Conservation (phyloP, 331 rosid species). For the Acacia pycnantha region DNA sequence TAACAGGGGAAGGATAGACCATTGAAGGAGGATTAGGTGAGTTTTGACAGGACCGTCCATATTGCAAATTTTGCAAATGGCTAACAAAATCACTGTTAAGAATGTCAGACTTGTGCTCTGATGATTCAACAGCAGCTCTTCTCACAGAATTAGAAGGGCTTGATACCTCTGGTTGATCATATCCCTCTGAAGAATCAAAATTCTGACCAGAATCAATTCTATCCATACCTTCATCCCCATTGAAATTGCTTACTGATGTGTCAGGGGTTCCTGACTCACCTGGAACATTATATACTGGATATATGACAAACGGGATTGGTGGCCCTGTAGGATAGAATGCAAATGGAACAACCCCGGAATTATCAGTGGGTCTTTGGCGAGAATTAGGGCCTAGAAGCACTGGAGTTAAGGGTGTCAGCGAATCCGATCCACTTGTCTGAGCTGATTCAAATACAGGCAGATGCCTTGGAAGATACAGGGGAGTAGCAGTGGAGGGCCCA, state of each 20-base stretch:
- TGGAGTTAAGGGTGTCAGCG: slow-evolving; percentile 60
- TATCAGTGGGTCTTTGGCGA: slow-evolving; percentile 63
- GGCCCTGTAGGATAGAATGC: slow-evolving; percentile 95
- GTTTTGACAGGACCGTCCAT: slow-evolving; percentile 74
- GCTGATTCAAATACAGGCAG: slow-evolving; percentile 70
- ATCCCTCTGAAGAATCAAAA: slow-evolving; percentile 63
- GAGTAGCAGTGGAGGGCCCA: slow-evolving; percentile 41
- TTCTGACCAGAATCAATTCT: slow-evolving; percentile 64
- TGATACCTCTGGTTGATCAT: slow-evolving; percentile 52
- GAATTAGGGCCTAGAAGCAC: slow-evolving; percentile 72
- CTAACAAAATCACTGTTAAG: slow-evolving; percentile 81
- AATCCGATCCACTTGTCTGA: slow-evolving; percentile 81
- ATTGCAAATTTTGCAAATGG: slow-evolving; percentile 82
- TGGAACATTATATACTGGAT: slow-evolving; percentile 69
- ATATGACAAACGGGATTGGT: slow-evolving; percentile 87
- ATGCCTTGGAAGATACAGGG: slow-evolving; percentile 58
- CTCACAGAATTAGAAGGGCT: slow-evolving; percentile 53
- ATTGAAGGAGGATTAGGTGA: slow-evolving; percentile 51
- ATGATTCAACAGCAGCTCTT: slow-evolving; percentile 47
- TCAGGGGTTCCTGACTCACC: slow-evolving; percentile 65
- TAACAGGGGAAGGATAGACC: slow-evolving; percentile 55
- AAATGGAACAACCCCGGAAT: slow-evolving; percentile 60
- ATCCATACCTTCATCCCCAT: slow-evolving; percentile 61
- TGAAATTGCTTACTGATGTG: slow-evolving; percentile 62
- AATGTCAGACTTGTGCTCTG: slow-evolving; percentile 70